Percentiles rank a stretch among this genome's conserved stretches.
Conservation (phyloP, 192 early-diverging fungal species). For the Coemansia aciculifera region DNA sequence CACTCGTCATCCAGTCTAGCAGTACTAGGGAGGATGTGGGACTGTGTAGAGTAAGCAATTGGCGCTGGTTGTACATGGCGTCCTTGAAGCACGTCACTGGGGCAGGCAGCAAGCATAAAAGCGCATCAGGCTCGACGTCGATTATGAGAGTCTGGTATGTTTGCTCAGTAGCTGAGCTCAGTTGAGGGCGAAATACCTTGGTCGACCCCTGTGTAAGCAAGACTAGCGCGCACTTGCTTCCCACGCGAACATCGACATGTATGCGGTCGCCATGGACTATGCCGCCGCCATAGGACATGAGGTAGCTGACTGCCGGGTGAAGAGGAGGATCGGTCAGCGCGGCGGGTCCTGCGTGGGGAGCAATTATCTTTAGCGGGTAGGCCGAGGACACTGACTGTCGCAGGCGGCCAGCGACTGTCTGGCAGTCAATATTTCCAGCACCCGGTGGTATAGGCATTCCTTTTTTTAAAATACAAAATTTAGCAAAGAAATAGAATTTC, state of each 20-base stretch:
- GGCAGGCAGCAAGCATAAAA: conserved; percentile 70
- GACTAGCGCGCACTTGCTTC: conserved; percentile 57
- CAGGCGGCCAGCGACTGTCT: conserved; percentile 33
- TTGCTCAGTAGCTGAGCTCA: conserved; percentile 6
- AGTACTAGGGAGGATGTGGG: conserved; percentile 62
- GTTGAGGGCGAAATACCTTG: conserved; percentile 71
- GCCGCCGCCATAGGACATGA: conserved; percentile 79
- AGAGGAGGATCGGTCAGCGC: not conserved
- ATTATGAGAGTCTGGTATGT: conserved; percentile 57
- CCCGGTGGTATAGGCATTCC: conserved; percentile 41
- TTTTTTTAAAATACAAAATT: not conserved
- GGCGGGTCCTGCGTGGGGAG: conserved; percentile 28
- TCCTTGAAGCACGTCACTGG: conserved; percentile 75
- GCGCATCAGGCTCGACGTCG: conserved; percentile 38
- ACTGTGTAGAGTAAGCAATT: conserved; percentile 56
- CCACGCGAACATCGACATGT: conserved; percentile 56
- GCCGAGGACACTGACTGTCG: conserved; percentile 24
- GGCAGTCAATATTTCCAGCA: conserved; percentile 40
- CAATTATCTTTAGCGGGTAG: conserved; percentile 57
- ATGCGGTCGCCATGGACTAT: conserved; percentile 70
- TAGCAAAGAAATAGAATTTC: not conserved
- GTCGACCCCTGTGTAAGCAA: conserved; percentile 82
- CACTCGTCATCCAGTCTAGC: conserved; percentile 85
- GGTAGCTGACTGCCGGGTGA: conserved; percentile 53
- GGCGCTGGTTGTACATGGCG: conserved; percentile 65